Evolutionary conservation across 1,139 yeast species (phyloP).

Genomic region (Candida frijolesensis): DNA sequence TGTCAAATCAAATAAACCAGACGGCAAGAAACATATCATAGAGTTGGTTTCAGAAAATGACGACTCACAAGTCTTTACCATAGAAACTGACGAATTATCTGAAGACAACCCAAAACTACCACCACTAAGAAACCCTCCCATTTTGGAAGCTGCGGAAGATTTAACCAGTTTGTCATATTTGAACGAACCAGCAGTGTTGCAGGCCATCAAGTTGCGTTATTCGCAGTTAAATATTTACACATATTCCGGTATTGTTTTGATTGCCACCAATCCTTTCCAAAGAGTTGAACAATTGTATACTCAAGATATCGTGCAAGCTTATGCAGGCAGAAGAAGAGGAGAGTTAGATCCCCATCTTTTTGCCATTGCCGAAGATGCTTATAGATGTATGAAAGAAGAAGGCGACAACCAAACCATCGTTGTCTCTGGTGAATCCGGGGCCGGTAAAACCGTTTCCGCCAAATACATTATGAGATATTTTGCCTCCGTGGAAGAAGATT

Average conservation of each 20-base stretch:
- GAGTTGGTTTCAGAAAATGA: slow-evolving; percentile 67
- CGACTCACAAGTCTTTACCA: slow-evolving; percentile 46
- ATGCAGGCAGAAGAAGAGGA: slow-evolving; percentile 89
- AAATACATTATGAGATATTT: slow-evolving; percentile 97
- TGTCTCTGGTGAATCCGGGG: slow-evolving; percentile 98
- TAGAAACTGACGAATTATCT: slow-evolving; percentile 52
- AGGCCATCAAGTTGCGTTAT: slow-evolving; percentile 89
- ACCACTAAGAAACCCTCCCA: slow-evolving; percentile 89
- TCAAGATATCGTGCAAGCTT: slow-evolving; percentile 89
- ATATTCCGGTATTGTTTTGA: slow-evolving; percentile 93
- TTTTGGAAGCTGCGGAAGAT: slow-evolving; percentile 92
- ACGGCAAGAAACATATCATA: slow-evolving; percentile 56
- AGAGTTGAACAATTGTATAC: slow-evolving; percentile 88
- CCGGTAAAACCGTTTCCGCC: slow-evolving; percentile 97
- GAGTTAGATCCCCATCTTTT: slow-evolving; percentile 95
- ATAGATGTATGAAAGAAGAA: slow-evolving; percentile 88
- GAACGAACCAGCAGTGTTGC: slow-evolving; percentile 95
- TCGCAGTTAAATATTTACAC: slow-evolving; percentile 90
- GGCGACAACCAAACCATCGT: slow-evolving; percentile 90
- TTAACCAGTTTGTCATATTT: slow-evolving; percentile 87
- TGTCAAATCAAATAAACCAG: slow-evolving; percentile 55
- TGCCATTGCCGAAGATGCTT: slow-evolving; percentile 99
- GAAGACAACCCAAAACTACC: slow-evolving; percentile 66
- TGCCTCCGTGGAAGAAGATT: slow-evolving; percentile 83
- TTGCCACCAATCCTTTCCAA: slow-evolving; percentile 96